A percentile compares a stretch with the other conserved stretches of the same genome.
Conservation (phyloP, 2,329 filamentous ascomycete species). For the Exophiala calicioides region DNA sequence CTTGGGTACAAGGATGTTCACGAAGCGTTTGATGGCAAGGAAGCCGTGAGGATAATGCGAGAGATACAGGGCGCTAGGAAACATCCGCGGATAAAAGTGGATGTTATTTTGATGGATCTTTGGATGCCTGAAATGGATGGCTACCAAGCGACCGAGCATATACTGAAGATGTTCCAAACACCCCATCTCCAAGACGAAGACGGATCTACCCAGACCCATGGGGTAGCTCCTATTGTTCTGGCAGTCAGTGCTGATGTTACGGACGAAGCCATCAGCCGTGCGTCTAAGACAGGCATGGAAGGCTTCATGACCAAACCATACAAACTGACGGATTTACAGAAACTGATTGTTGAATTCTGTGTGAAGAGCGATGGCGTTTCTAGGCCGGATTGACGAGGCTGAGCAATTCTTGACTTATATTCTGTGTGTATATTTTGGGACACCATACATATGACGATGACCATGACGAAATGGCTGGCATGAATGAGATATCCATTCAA, state of each 20-base stretch:
- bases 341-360: constrained; percentile 56
- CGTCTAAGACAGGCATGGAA: constrained; percentile 64
- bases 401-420: too few species aligned
- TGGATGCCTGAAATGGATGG: constrained; percentile 77
- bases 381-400: constrained; percentile 3
- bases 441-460: constrained; percentile 11
- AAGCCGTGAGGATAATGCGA: constrained; percentile 64
- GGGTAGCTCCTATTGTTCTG: constrained; percentile 50
- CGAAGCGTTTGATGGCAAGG: constrained; percentile 68
- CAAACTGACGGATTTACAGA: constrained; percentile 62
- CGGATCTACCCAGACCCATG: constrained; percentile 9
- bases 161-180: constrained; percentile 56
- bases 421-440: constrained; percentile 10
- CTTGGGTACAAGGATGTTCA: constrained; percentile 65
- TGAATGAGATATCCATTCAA: constrained; percentile 15
- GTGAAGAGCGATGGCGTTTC: constrained; percentile 25
- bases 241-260: constrained; percentile 69
- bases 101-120: constrained; percentile 71
- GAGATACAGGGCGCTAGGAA: constrained; percentile 39
- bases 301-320: constrained; percentile 71
- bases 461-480: constrained; percentile 16
- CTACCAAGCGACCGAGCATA: constrained; percentile 66
- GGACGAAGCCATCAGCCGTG: constrained; percentile 61
- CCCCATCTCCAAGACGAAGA: constrained; percentile 30
- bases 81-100: constrained; percentile 44